A percentile compares a stretch with the other conserved stretches of the same genome.
These are phyloP conservation scores for Lactarius tabidus DNA, from an alignment of 768 basidiomycete genomes.

Conservation along the genomic window DNA sequence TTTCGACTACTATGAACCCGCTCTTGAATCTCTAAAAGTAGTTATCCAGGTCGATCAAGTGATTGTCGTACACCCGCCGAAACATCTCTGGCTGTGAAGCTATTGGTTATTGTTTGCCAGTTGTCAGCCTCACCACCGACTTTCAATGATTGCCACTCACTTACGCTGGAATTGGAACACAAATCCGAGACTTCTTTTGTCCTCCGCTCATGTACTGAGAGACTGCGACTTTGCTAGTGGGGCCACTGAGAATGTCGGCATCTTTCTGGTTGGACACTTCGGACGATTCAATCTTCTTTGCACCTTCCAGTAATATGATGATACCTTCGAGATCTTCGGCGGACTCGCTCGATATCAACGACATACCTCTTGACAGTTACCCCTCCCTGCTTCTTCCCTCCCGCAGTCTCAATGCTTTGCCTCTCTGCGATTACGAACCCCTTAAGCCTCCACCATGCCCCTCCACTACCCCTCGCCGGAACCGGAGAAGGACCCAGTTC, in stretches of 20 bases:
- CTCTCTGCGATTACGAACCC: conserved; percentile 6
- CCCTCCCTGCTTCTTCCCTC: conserved; percentile 22
- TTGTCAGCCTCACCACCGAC: conserved; percentile 8
- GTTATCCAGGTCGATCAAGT: too few relatives aligned
- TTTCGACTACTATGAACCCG: too few relatives aligned
- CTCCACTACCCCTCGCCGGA: conserved; percentile 1
- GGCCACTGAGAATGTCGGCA: conserved; percentile 21
- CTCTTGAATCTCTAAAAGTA: too few relatives aligned
- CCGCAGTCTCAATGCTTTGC: conserved; percentile 19
- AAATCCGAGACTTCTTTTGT: not conserved
- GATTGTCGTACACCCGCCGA: too few relatives aligned
- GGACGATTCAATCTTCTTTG: conserved; percentile 23
- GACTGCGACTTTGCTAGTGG: not conserved
- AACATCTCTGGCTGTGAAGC: not conserved
- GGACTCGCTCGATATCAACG: conserved; percentile 22
- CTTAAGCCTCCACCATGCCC: conserved; percentile 14
- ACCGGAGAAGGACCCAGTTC: conserved; percentile 5
- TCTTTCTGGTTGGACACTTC: conserved; percentile 26
- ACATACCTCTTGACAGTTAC: conserved; percentile 17
- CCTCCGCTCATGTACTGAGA: conserved; percentile 16
- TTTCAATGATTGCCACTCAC: not conserved
- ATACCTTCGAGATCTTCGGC: conserved; percentile 15
- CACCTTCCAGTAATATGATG: conserved; percentile 17
- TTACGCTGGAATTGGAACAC: not conserved
- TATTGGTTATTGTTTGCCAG: not conserved